Base-by-base conservation (phyloP, 108 stramenopile species). In the Licmophora abbreviata region DNA sequence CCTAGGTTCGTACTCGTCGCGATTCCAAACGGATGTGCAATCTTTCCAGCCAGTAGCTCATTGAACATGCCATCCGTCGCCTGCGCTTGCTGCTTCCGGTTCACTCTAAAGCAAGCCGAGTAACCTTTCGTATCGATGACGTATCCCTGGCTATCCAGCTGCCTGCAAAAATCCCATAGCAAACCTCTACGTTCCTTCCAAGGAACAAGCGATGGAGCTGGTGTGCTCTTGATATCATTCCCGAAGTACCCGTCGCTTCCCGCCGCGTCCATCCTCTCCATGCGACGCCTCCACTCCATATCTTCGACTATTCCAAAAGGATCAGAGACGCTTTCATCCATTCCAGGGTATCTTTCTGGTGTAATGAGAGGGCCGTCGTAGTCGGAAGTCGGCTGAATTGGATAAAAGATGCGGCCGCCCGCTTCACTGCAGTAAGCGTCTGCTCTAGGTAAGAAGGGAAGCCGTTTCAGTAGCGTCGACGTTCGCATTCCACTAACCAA, bases 401-500 rank as follows among this genome's bases (percentile, higher is more conserved):
- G 76, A 59, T 85, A 85, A 61, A 82, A 85, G 36, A 90, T 90
- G 15, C 83, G 70, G 0, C 88, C 88, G 7, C 88, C 88, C 2
- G 74, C 74, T 44, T 90, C 88, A 33, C 48, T 54, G 29, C 68
- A 74, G 44, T 90, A 90, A 31, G 84, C 88, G 64, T 85, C 84
- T 4, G 88, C 81, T 30, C 44, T 48, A 1, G 88, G 88, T 36
- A 90, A 59, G 50, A 64, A 85, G 11, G 88, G 81, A 20, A 90
- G 44, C n/a, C 88, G 64, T 20, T 73, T 74, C 40, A 82, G 56
- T 14, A 90, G 54, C 0, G 88, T 90, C 32, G 81, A 58, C 12
- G 83, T 74, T 50, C 88, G 50, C 88, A 85, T 85, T n/a, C 88
- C 88, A 47, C 81, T 85, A 9, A 90, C 52, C 2, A 90, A 38